These are phyloP conservation scores for Cinnamomum chago DNA, from an alignment of 164 flowering plant genomes.

Conservation along the genomic window DNA sequence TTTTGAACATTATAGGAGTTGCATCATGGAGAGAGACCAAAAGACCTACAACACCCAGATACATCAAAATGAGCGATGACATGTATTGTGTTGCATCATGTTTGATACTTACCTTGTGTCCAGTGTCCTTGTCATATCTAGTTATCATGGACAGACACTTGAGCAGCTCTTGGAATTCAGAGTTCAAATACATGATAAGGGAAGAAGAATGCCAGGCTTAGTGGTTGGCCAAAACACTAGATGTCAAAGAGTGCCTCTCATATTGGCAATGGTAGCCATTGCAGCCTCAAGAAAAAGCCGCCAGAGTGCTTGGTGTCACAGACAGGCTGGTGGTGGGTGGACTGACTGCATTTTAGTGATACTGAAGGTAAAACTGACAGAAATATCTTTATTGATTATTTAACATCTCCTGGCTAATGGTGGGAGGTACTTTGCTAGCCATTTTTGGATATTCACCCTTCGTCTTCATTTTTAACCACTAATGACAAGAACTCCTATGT, in stretches of 20 bases:
- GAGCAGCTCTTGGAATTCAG: neutral
- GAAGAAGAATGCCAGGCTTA: neutral
- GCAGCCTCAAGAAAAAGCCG: neutral
- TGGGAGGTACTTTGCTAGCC: no score
- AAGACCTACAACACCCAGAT: neutral
- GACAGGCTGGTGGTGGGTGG: neutral
- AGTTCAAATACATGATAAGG: neutral
- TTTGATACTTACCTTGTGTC: neutral
- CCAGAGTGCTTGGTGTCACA: neutral
- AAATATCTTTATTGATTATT: no score
- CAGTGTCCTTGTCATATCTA: neutral
- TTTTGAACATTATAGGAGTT: no score
- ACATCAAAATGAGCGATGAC: no score
- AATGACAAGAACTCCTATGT: no score
- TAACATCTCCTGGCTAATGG: neutral
- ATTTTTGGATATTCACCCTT: no score
- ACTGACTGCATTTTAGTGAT: neutral
- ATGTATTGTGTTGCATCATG: neutral
- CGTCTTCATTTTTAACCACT: no score
- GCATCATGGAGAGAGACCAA: no score
- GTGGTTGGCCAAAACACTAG: neutral
- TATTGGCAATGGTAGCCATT: neutral
- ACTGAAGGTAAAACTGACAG: neutral
- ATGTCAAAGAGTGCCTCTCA: neutral
- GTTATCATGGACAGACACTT: neutral